These are phyloP conservation scores for Tagetes erecta DNA, from an alignment of 129 eudicot species.

Conservation along the genomic window DNA sequence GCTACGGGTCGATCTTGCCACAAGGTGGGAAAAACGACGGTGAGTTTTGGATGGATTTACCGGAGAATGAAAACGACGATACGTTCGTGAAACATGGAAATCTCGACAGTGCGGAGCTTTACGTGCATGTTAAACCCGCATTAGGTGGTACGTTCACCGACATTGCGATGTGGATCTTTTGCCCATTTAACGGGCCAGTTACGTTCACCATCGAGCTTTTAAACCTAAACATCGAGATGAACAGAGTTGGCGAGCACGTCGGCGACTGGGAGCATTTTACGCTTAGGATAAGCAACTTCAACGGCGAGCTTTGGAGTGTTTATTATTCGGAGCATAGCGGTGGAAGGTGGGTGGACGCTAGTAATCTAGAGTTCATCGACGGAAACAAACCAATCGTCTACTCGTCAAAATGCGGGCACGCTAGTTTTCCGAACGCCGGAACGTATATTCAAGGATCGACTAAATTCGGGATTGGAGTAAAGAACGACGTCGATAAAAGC, in stretches of 20 bases:
- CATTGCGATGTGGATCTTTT: slow-evolving; percentile 89
- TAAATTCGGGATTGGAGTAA: slow-evolving; percentile 67
- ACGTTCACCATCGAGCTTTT: slow-evolving; percentile 62
- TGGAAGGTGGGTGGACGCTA: slow-evolving; percentile 77
- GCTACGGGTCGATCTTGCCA: slow-evolving; percentile 64
- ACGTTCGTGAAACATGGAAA: slow-evolving; percentile 54
- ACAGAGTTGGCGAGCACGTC: slow-evolving; percentile 70
- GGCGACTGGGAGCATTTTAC: slow-evolving; percentile 97
- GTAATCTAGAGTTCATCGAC: slow-evolving; percentile 62
- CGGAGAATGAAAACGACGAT: slow-evolving; percentile 40
- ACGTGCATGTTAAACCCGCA: slow-evolving; percentile 87
- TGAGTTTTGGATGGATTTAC: slow-evolving; percentile 77
- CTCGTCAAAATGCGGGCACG: slow-evolving; percentile 77
- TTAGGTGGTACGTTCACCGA: slow-evolving; percentile 85
- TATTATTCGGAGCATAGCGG: slow-evolving; percentile 89
- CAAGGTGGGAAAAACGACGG: slow-evolving; percentile 79
- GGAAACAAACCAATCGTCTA: slow-evolving; percentile 82
- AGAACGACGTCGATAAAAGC: slow-evolving; percentile 70
- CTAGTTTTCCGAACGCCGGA: slow-evolving; percentile 86
- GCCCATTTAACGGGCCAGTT: slow-evolving; percentile 91
- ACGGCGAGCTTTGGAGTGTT: slow-evolving; percentile 69
- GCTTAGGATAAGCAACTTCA: slow-evolving; percentile 82
- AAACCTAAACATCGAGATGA: slow-evolving; percentile 44
- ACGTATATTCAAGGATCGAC: slow-evolving; percentile 70
- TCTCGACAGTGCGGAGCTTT: slow-evolving; percentile 66